Evolutionary conservation across 78 protist genomes (phyloP), one percentile per base, ranked within the genome.

Genomic region (Planoprotostelium fungivorum): DNA sequence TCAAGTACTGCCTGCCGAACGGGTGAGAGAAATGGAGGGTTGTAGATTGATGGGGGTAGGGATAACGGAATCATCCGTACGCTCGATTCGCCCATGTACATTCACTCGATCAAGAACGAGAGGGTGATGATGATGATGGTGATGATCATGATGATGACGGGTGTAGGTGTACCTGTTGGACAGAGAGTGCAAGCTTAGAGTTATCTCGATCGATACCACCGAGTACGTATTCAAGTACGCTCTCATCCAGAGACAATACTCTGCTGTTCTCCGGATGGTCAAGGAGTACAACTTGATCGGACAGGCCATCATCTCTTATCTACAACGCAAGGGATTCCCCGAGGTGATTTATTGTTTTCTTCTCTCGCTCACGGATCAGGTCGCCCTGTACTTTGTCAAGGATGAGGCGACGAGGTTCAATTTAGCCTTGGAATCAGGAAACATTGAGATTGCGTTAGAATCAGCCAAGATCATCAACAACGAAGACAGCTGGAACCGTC

Each of bases 341-440:
- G 95, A 94, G 29, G 92, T 93, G 9, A 91, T 91, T 0, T n/a
- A n/a, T n/a, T n/a, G n/a, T n/a, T n/a, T n/a, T n/a, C n/a, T n/a
- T n/a, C n/a, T n/a, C n/a, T n/a, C n/a, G n/a, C n/a, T n/a, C n/a
- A n/a, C n/a, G n/a, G n/a, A n/a, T n/a, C n/a, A n/a, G n/a, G 95
- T 98, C 1, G 99, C 99, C 1, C 97, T 98, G 87, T 97, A 98
- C 90, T 97, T 99, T 84, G 99, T 98, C 31, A 92, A 95, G 91
- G 99, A 99, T 95, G 97, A 92, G 36, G 85, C 93, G 39, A 94
- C 97, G 10, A 94, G 98, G 34, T 98, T 99, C 97, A 84, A 94
- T 31, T 96, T 99, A 0, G 99, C 99, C 0, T 85, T 99, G 51
- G 99, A 99, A 88, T 97, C 99, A 87, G 99, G 99, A 36, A 97